Evolutionary conservation across 2,329 filamentous ascomycete species (phyloP), one percentile per base, ranked within the genome.

Genomic region (Thermothelomyces thermophilus): DNA sequence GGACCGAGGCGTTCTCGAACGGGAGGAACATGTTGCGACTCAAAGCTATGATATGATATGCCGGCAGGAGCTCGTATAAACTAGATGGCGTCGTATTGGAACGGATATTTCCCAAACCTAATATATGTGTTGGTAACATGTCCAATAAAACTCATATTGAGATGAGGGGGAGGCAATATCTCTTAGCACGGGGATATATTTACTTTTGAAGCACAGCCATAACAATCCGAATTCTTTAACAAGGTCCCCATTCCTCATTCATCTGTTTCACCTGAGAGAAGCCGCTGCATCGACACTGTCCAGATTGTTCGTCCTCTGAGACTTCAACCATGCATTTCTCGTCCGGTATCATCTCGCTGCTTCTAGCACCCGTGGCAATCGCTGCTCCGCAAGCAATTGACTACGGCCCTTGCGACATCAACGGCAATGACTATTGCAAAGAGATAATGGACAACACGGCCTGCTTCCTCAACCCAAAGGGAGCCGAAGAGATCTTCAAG

Each of bases 381-480:
- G 49, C 31, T 3, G 51, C 19, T 11, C 49, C 49, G 4, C 43
- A 46, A 28, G 20, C 43, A 7, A 22, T 47, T 10, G 55, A 55
- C 33, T 57, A 55, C 34, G 55, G 55, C 10, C 55, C 55, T 4
- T 57, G 55, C 36, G 52, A 53, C 17, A 48, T 48, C 50, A 55
- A 55, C 11, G 50, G 48, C 14, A 57, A 57, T 19, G 33, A 44
- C 1, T 50, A 51, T 22, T 57, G 55, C 53, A 42, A 41, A 13
- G 55, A 57, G 19, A 55, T 57, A 22, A 57, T 57, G 55, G 55
- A 57, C 30, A 57, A 55, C 40, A 57, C 55, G 6, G 55, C 52
- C 16, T 57, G 55, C 6, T 57, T 57, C 8, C 13, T 57, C 5
- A 50, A 57, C 7, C 53, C 55, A 7, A 41, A 17, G 7, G 51